Evolutionary conservation across 108 stramenopile species (phyloP).

Genomic region (Nitzschia sp.): DNA sequence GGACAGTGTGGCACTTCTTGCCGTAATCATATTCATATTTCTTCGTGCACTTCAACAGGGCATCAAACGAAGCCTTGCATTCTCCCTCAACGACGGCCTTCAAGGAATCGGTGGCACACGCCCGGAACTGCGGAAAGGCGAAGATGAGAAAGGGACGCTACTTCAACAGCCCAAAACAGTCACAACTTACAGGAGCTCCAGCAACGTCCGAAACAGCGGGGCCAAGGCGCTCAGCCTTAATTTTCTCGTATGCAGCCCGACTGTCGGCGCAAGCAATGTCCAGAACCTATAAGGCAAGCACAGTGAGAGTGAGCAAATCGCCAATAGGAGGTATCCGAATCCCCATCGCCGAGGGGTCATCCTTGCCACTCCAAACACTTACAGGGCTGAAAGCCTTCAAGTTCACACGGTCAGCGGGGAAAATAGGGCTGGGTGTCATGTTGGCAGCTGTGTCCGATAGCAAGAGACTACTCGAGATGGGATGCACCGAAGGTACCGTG

Average conservation of each 20-base stretch:
- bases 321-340: not conserved
- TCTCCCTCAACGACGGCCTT: conserved; percentile 20
- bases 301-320: not conserved
- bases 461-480: no score
- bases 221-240: conserved; percentile 23
- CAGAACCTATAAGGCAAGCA: conserved; percentile 20
- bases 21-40: conserved; percentile 39
- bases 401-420: conserved; percentile 37
- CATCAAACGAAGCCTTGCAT: conserved; percentile 26
- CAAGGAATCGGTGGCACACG: conserved; percentile 29
- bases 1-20: conserved; percentile 31
- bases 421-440: conserved; percentile 40
- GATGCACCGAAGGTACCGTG: no score
- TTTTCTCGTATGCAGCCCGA: conserved; percentile 30
- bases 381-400: conserved; percentile 39
- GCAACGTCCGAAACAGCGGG: conserved; percentile 36
- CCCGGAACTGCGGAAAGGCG: conserved; percentile 27
- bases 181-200: conserved; percentile 31
- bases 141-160: not conserved
- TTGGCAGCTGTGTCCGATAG: not conserved
- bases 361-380: conserved; percentile 11
- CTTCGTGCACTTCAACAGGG: conserved; percentile 26
- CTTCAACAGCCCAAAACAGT: not conserved
- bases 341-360: no score
- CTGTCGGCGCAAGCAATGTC: conserved; percentile 36